Base-by-base conservation (phyloP, 345 rosid genomes). In the Eucalyptus pumila region DNA sequence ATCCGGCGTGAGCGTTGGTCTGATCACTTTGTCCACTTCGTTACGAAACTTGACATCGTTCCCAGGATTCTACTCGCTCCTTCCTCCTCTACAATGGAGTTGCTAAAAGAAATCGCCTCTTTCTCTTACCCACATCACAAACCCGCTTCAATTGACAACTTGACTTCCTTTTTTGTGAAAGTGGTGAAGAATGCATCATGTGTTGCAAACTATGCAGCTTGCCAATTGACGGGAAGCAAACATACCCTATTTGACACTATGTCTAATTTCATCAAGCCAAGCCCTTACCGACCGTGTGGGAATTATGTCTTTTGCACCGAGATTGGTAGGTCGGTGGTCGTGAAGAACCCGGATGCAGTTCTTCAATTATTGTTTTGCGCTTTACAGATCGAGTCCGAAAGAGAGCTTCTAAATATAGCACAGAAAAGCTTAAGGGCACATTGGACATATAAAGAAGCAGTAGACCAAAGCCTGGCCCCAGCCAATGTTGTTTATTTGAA, bases 1-100 rank as follows among this genome's bases (percentile, higher is more conserved):
- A 91, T 97, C 23, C 90, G 92, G 48, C 93, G 99, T 14, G 98
- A 97, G 89, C 90, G 90, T 13, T 97, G 99, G 99, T 94, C 96
- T 19, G 89, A 87, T 42, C 91, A 60, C 92, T 96, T 96, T 90
- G 76, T 93, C 3, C 95, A 96, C 91, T 96, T 96, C 24, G 94
- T 97, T 45, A 91, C 87, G 88, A 94, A 94, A 89, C 92, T 93
- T 85, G 99, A 97, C 86, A 93, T 97, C 13, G 90, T 96, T 85
- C 99, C 99, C 13, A 93, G 98, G 52, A 89, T 97, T 86, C 88
- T 91, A 72, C 95, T 97, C 80, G 90, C 98, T 58, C 94, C 95
- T 86, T 90, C 89, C 24, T 91, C 95, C 27, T 91, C 95, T 42
- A 89, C 90, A n/a, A 48, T 87, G 62, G 30, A 58, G 9, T 87